Base-by-base conservation (phyloP, 768 basidiomycete genomes). In the Suillus hirtellus region DNA sequence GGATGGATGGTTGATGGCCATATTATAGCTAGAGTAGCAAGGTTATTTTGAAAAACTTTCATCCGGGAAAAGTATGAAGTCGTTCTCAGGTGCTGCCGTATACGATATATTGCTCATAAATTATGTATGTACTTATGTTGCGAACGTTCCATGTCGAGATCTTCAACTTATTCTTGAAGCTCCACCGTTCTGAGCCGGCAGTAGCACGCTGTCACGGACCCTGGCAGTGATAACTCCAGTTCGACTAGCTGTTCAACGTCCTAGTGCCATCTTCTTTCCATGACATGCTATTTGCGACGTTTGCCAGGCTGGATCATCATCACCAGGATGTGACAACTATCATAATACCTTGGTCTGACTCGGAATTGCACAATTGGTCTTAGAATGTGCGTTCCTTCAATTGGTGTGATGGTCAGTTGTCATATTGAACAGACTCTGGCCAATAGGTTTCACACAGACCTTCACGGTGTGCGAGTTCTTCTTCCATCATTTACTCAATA, bases 81-180 rank as follows among this genome's bases (percentile, higher is more conserved):
- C 8, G 11, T 58, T 58, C 40, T 43, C 56, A 58, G 17, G 38
- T 58, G 38, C 38, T 58, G 56, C 40, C 56, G 42, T 58, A 58
- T 42, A 31, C 31, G 5, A 19, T 31, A 52, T 17, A 27, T 50
- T 49, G 47, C 47, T 24, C 47, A 49, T 24, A 49, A 24, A 27
- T 50, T 27, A 50, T 27, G 3, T n/a, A 53, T 53, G 31, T 52
- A 31, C 2, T 27, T 50, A 15, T 15, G 31, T 31, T 31, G 31
- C 31, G 15, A 50, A 50, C 27, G 24, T 31, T 49, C 24, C 24
- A 31, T 50, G 49, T 50, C 24, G 49, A 21, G n/a, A 47, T 47
- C 10, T 46, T 21, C 5, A 47, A 17, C 42, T 43, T 38, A 38
- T 4, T 1, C 37, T 38, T 43, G 19, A 21, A 21, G n/a, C 9